Percentiles rank a stretch among this genome's conserved stretches.
Evolutionary conservation across 169 alveolate species (phyloP).

Genomic region (Babesia caballi): DNA sequence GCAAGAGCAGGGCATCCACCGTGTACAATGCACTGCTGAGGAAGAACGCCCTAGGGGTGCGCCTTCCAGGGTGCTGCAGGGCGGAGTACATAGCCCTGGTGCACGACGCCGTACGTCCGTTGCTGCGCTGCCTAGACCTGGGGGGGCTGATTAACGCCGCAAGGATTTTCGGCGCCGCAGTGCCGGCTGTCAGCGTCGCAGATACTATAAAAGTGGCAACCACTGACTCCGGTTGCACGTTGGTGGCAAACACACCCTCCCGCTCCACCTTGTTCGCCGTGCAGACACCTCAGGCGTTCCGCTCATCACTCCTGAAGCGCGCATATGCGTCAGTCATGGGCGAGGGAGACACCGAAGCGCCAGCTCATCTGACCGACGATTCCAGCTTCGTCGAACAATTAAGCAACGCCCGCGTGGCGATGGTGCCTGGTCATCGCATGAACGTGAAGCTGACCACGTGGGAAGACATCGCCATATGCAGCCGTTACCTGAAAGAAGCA

Average conservation of each 20-base stretch:
- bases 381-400: constrained; percentile 48
- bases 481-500: neutral
- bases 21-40: constrained; percentile 50
- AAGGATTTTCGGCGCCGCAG: constrained; percentile 12
- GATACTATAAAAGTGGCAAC: constrained; percentile 53
- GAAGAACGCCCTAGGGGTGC: neutral
- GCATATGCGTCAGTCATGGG: constrained; percentile 31
- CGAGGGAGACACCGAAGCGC: neutral
- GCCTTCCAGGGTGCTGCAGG: constrained; percentile 7
- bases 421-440: constrained; percentile 40
- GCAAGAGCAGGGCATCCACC: constrained; percentile 17
- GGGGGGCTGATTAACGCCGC: constrained; percentile 11
- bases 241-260: constrained; percentile 19
- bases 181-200: constrained; percentile 28
- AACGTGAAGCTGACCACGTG: constrained; percentile 46
- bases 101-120: constrained; percentile 61
- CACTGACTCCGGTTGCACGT: neutral
- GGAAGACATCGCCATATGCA: constrained; percentile 23
- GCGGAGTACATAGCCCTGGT: constrained; percentile 43
- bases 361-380: constrained; percentile 32
- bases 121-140: constrained; percentile 24
- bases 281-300: constrained; percentile 66
- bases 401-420: neutral
- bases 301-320: constrained; percentile 19
- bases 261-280: constrained; percentile 30